Conservation (phyloP, 2,329 filamentous ascomycete species). For the Zymoseptoria crescenta region DNA sequence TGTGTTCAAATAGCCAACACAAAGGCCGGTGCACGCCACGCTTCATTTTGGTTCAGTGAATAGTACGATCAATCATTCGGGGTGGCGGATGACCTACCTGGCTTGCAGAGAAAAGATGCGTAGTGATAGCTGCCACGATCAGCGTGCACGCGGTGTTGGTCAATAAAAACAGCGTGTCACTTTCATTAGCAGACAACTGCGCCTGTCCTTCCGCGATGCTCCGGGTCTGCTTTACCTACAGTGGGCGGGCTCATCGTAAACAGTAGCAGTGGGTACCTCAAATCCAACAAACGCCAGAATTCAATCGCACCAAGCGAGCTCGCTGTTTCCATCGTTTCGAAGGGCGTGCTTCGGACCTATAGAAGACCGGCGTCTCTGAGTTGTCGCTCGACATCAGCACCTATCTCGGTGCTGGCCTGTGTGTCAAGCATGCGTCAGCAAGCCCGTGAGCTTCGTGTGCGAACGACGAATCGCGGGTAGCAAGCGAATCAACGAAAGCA, state of each 20-base stretch:
- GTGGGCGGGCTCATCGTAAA: constrained; percentile 22
- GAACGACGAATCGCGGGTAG: constrained; percentile 8
- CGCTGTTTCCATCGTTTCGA: constrained; percentile 23
- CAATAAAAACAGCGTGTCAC: constrained; percentile 3
- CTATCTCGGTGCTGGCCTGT: constrained; percentile 20
- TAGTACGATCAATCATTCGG: not conserved
- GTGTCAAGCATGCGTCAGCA: constrained; percentile 11
- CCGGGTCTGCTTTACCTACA: constrained; percentile 24
- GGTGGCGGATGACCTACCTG: not conserved
- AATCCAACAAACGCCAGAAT: constrained; percentile 22
- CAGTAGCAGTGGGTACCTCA: constrained; percentile 22
- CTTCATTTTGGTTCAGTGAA: not conserved
- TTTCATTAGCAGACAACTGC: constrained; percentile 23
- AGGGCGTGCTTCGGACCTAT: constrained; percentile 15
- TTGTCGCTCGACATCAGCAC: constrained; percentile 23
- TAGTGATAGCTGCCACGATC: not conserved
- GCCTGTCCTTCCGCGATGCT: constrained; percentile 26
- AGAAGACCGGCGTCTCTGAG: constrained; percentile 21
- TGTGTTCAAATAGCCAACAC: not conserved
- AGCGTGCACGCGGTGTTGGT: not conserved
- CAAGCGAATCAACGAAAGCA: constrained; percentile 6
- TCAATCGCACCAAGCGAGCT: constrained; percentile 23
- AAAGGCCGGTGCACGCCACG: not conserved
- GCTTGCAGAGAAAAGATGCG: not conserved
- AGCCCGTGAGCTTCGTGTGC: constrained; percentile 2